phyloP scores from a whole-genome alignment of 2,329 filamentous ascomycete genomes.

The Pseudogymnoascus destructans region DNA sequence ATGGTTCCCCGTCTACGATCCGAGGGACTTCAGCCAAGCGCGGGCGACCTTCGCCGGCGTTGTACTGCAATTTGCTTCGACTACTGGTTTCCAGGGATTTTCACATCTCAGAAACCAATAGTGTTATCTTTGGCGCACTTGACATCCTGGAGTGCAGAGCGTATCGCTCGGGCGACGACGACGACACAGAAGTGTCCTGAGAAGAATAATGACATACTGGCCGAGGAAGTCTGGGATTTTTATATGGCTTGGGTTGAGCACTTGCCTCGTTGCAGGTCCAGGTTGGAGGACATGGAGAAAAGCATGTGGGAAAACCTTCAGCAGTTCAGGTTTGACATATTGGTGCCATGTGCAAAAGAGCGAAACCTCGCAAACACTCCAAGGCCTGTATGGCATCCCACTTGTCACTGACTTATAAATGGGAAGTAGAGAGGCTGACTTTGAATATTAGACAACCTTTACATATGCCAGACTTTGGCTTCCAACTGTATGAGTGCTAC shows the following conservation, averaged over 20 bases:
- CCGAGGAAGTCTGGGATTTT: slow-evolving; percentile 16
- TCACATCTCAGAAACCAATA: not conserved
- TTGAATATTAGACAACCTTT: slow-evolving; percentile 1
- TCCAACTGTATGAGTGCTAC: not conserved
- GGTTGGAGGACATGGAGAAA: not conserved
- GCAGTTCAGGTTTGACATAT: not conserved
- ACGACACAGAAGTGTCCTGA: not conserved
- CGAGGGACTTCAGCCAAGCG: not conserved
- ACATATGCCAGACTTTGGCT: slow-evolving; percentile 2
- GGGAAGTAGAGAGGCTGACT: not conserved
- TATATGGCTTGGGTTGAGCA: slow-evolving; percentile 12
- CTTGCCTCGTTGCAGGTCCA: not conserved
- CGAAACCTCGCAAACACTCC: not conserved
- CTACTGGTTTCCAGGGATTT: not conserved
- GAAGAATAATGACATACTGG: not conserved
- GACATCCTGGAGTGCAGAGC: slow-evolving; percentile 19
- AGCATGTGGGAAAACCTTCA: slow-evolving; percentile 10
- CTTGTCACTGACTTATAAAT: not conserved
- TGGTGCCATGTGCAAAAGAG: not conserved
- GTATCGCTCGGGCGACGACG: slow-evolving; percentile 11
- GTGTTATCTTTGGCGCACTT: slow-evolving; percentile 15
- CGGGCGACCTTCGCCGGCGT: not conserved
- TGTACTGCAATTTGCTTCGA: not conserved
- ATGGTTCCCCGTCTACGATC: not conserved
- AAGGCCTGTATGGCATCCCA: not conserved